Evolutionary conservation across 345 rosid genomes (phyloP).

Genomic region (Fremontodendron californicum): DNA sequence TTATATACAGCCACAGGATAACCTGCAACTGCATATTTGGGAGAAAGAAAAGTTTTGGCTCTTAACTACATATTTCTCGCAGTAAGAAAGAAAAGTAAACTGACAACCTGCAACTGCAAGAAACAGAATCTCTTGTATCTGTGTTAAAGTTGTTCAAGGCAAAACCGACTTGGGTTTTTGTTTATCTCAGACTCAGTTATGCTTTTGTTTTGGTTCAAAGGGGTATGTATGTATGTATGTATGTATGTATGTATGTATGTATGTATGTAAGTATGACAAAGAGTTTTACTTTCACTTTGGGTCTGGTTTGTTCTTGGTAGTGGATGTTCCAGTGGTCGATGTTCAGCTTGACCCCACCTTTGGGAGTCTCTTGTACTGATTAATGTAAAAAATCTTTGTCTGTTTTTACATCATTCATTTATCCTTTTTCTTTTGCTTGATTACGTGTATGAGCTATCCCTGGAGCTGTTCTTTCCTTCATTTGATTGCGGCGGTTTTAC

Average conservation of each 20-base stretch:
- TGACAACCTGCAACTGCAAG: background rate
- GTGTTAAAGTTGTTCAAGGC: background rate
- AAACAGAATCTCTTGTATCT: background rate
- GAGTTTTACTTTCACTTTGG: no score
- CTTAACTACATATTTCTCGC: background rate
- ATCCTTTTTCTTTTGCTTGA: background rate
- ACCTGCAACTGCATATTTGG: no score
- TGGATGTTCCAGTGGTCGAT: no score
- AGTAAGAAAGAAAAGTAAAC: background rate
- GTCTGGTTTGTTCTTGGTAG: background rate
- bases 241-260: no score
- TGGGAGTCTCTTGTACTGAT: conserved; percentile 1
- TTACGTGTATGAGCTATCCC: no score
- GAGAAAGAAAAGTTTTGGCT: no score
- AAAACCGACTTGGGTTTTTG: background rate
- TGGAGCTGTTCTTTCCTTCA: conserved; percentile 3
- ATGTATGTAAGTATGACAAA: no score
- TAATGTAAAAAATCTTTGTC: no score
- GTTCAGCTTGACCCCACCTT: no score
- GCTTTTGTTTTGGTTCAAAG: background rate
- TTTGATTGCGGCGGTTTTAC: background rate
- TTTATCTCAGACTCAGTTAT: background rate
- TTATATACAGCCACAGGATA: no score
- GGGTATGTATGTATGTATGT: background rate
- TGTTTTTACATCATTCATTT: background rate